These are phyloP conservation scores for Lentinula detonsa DNA, from an alignment of 768 basidiomycete genomes.

Conservation along the genomic window DNA sequence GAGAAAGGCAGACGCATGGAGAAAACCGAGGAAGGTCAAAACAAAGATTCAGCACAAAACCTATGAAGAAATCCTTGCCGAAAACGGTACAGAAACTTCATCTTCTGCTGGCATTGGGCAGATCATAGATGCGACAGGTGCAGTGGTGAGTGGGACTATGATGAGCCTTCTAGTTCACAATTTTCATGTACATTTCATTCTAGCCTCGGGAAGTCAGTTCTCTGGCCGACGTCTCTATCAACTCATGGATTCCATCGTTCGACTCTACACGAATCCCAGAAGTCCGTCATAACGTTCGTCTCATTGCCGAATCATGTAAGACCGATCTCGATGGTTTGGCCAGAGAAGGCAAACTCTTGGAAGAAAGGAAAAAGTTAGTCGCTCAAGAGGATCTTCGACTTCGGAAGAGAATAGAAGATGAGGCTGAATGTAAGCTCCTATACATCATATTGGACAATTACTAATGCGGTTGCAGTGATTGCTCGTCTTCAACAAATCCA, in stretches of 20 bases:
- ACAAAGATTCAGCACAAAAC: conserved; percentile 90
- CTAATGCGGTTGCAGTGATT: conserved; percentile 48
- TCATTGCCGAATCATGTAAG: conserved; percentile 80
- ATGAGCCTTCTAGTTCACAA: not conserved
- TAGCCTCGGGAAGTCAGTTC: conserved; percentile 87
- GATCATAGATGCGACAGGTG: conserved; percentile 93
- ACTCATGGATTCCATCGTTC: conserved; percentile 80
- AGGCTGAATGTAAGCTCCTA: conserved; percentile 61
- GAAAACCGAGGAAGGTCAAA: conserved; percentile 78
- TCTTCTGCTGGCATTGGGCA: conserved; percentile 60
- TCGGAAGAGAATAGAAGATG: conserved; percentile 62
- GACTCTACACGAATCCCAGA: conserved; percentile 91
- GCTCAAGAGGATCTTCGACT: conserved; percentile 65
- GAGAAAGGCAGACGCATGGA: conserved; percentile 79
- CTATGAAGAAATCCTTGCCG: conserved; percentile 92
- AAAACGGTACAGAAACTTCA: conserved; percentile 60
- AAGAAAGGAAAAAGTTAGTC: conserved; percentile 73
- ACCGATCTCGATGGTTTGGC: conserved; percentile 85
- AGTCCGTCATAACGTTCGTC: conserved; percentile 90
- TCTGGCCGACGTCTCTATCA: conserved; percentile 68
- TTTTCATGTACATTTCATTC: not conserved
- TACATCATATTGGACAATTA: not conserved
- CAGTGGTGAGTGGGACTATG: conserved; percentile 54
- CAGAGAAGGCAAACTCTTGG: conserved; percentile 79
- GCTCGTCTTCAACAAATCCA: conserved; percentile 73